These are phyloP conservation scores for Alternaria sp. DNA, from an alignment of 2,329 filamentous ascomycete species.

Conservation along the genomic window DNA sequence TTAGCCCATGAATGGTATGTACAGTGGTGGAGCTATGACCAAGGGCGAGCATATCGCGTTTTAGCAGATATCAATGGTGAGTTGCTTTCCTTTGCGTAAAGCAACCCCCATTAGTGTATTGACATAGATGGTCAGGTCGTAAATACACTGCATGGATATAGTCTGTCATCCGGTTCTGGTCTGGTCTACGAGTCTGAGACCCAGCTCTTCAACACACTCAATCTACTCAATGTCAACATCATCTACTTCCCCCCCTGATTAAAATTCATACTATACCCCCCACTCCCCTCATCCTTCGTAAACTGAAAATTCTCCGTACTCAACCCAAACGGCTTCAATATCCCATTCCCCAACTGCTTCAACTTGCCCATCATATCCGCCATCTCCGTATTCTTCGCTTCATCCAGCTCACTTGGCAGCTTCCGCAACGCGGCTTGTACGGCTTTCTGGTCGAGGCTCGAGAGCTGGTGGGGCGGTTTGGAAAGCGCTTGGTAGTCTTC, in stretches of 20 bases:
- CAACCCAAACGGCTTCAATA: constrained; percentile 90
- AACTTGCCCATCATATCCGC: constrained; percentile 98
- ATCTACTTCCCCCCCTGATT: constrained; percentile 50
- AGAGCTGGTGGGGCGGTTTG: constrained; percentile 63
- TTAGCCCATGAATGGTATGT: background rate
- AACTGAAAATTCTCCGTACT: constrained; percentile 96
- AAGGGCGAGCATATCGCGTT: background rate
- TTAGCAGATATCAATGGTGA: background rate
- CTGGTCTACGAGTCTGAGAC: background rate
- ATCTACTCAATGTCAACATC: too few relatives aligned
- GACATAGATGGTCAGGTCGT: background rate
- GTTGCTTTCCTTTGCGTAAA: too few relatives aligned
- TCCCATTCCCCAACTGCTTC: constrained; percentile 88
- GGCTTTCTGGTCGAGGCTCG: constrained; percentile 69
- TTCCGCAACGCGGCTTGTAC: constrained; percentile 70
- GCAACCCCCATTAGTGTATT: too few relatives aligned
- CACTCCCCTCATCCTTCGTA: constrained; percentile 85
- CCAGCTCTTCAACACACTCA: background rate
- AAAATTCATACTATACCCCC: constrained; percentile 95
- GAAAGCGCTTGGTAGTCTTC: constrained; percentile 77
- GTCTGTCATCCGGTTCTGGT: background rate
- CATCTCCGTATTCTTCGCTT: constrained; percentile 85
- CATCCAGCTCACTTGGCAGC: constrained; percentile 73
- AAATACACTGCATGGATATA: background rate
- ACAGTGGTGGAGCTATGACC: background rate